Evolutionary conservation across 768 basidiomycete species (phyloP), one percentile per base, ranked within the genome.

Genomic region (Auricularia cornea): DNA sequence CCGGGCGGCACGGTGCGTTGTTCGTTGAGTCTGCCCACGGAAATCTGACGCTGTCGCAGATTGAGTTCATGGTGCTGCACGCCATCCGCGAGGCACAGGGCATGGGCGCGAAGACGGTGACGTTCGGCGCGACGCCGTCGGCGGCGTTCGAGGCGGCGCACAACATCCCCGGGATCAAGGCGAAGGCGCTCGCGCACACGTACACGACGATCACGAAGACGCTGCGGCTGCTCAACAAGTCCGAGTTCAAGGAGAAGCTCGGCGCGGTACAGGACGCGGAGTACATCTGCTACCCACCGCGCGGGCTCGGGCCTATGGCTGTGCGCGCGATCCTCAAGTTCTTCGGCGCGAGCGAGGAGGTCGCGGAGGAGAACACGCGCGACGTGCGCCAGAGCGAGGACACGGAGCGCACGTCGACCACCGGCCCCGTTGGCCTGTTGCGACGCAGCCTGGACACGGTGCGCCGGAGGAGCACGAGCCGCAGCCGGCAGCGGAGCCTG

Each of bases 71-170:
- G 63, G 83, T 86, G 60, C 77, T 78, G 66, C 75, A 75, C 3
- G 79, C 79, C 0, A 75, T 86, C 57, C 74, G 71, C 51, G 77
- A 79, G 63, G 67, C 81, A 10, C 70, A 79, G 38, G 69, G 71
- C 30, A 76, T 81, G 59, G 63, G 65, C 28, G 29, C 59, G 2
- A 63, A 63, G 12, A 68, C 44, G 26, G 31, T 83, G 2, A 80
- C 79, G 0, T 84, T 84, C 64, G 80, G 81, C 3, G 77, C 82
- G 61, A 81, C 78, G 41, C 81, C 81, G 3, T 72, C 81, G 16
- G 72, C 72, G 4, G 67, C 73, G 30, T 68, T 84, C 59, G 69
- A 76, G 23, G 74, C 78, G 6, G 69, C 75, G 20, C 72, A 76
- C 59, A 82, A 83, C 66, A 69, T 83, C 56, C 73, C 78, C 31